Evolutionary conservation across 2,329 filamentous ascomycete species (phyloP).

Genomic region (Scedosporium apiospermum): DNA sequence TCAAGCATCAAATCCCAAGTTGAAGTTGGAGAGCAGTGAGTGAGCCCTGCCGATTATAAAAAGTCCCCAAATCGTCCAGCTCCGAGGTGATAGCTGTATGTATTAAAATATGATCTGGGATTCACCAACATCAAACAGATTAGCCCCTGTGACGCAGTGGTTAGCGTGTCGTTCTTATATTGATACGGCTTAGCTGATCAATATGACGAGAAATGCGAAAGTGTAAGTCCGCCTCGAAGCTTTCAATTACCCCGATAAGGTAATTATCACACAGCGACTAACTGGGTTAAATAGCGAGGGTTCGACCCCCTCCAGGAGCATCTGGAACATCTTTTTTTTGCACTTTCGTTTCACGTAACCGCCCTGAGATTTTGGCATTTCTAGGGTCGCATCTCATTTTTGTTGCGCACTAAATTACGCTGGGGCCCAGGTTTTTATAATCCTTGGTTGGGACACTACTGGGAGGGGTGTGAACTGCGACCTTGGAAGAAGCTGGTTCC

Average conservation of each 20-base stretch:
- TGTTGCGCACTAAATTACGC: no score
- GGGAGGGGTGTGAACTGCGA: neutral
- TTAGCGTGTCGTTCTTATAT: constrained; percentile 14
- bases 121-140: constrained; percentile 7
- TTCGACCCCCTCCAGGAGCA: constrained; percentile 14
- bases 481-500: neutral
- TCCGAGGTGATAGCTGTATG: neutral
- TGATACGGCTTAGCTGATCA: constrained; percentile 9
- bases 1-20: no score
- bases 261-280: constrained; percentile 6
- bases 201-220: constrained; percentile 13
- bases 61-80: no score
- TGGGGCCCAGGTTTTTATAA: no score
- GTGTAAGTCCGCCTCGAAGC: constrained; percentile 7
- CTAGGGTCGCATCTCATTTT: no score
- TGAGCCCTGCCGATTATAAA: no score
- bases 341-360: neutral
- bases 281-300: constrained; percentile 10
- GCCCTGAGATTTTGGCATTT: no score
- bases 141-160: constrained; percentile 13
- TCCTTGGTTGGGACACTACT: neutral
- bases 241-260: constrained; percentile 7
- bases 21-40: no score
- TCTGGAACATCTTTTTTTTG: constrained; percentile 8
- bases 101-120: constrained; percentile 1